phyloP scores from a whole-genome alignment of 2,329 filamentous ascomycete genomes.

The Aspergillus floridensis region DNA sequence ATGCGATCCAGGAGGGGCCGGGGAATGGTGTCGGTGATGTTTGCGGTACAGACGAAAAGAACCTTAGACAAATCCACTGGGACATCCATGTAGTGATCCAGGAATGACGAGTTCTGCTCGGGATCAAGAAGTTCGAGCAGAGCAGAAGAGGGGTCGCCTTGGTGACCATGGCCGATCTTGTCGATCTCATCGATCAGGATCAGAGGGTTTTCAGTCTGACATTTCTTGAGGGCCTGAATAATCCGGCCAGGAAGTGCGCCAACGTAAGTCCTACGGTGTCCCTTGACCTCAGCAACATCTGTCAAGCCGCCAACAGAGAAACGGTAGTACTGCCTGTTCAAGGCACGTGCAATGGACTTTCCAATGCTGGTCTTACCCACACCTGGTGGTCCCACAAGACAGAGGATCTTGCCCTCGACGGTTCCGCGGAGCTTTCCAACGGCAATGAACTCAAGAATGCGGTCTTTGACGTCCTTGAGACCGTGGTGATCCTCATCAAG shows the following conservation, averaged over 20 bases:
- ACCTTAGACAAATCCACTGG: conserved; percentile 97
- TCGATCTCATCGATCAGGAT: conserved; percentile 97
- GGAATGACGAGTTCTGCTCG: conserved; percentile 94
- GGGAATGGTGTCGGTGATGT: conserved; percentile 98
- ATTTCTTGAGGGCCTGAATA: conserved; percentile 98
- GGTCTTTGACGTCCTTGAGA: conserved; percentile 95
- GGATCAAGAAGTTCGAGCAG: conserved; percentile 91
- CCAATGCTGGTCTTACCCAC: conserved; percentile 99
- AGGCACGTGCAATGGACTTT: conserved; percentile 91
- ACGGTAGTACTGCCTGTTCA: conserved; percentile 95
- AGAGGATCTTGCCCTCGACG: conserved; percentile 96
- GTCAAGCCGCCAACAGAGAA: conserved; percentile 97
- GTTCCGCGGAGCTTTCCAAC: conserved; percentile 96
- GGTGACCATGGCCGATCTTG: conserved; percentile 95
- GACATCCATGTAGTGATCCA: conserved; percentile 98
- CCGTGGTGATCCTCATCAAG: conserved; percentile 96
- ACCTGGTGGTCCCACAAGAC: conserved; percentile 94
- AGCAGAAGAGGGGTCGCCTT: conserved; percentile 93
- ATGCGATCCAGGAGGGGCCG: conserved; percentile 91
- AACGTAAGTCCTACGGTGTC: conserved; percentile 92
- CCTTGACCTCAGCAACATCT: conserved; percentile 98
- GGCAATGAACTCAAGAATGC: conserved; percentile 96
- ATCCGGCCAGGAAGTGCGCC: conserved; percentile 93
- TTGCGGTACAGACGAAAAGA: conserved; percentile 96
- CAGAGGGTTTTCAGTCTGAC: conserved; percentile 95